Evolutionary conservation across 805 yeast genomes (phyloP).

Genomic region (Kodamaea restingae): DNA sequence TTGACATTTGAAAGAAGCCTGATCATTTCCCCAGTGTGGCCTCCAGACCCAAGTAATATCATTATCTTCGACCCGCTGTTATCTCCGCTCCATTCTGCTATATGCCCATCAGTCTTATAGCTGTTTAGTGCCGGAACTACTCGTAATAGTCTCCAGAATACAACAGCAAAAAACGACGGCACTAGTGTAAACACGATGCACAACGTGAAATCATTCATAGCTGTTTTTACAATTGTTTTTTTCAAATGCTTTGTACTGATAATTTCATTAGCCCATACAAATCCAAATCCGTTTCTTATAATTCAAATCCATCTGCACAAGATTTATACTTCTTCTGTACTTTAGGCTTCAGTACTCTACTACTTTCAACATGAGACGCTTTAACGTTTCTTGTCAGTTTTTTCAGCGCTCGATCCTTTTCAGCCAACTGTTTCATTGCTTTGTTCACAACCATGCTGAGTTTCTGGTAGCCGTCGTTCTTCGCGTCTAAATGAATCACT

Average conservation of each 20-base stretch:
- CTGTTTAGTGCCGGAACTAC: conserved; percentile 19
- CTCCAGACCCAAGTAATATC: conserved; percentile 89
- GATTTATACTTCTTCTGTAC: conserved; percentile 4
- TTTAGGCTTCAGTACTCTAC: conserved; percentile 7
- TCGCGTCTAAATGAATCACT: conserved; percentile 37
- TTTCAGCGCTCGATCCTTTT: conserved; percentile 25
- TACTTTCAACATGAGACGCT: conserved; percentile 1
- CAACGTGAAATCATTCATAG: conserved; percentile 12
- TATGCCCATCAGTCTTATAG: neutral
- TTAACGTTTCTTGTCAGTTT: neutral
- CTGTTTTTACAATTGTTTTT: conserved; percentile 1
- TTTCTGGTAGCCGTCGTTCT: conserved; percentile 44
- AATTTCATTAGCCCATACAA: no score
- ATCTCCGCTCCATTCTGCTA: neutral
- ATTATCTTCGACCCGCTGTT: conserved; percentile 32
- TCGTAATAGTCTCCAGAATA: conserved; percentile 19
- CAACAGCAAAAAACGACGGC: conserved; percentile 15
- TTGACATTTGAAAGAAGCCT: conserved; percentile 49
- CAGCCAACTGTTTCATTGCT: conserved; percentile 51
- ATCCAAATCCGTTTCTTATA: conserved; percentile 3
- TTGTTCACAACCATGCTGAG: conserved; percentile 48
- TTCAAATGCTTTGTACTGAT: neutral
- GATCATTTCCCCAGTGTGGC: conserved; percentile 96
- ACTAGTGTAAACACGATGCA: conserved; percentile 14
- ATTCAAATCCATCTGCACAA: conserved; percentile 14